A percentile compares a stretch with the other conserved stretches of the same genome.
These are phyloP conservation scores for Quercus suber DNA, from an alignment of 306 rosid genomes.

Conservation along the genomic window DNA sequence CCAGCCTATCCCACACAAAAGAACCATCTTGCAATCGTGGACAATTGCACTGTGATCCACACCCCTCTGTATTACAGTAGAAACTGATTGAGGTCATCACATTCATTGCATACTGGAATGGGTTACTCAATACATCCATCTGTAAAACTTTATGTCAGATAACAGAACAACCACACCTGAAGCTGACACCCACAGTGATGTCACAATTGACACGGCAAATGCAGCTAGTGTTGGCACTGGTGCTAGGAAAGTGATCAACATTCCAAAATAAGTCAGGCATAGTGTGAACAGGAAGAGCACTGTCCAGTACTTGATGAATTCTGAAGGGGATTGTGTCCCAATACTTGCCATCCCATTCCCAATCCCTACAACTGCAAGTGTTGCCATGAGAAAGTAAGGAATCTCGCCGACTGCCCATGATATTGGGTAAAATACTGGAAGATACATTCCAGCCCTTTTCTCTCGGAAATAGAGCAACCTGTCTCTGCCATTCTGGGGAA, in stretches of 20 bases:
- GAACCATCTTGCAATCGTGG: slow-evolving; percentile 12
- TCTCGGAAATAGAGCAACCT: neutral
- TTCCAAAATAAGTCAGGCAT: slow-evolving; percentile 7
- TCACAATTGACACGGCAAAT: slow-evolving; percentile 6
- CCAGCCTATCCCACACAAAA: neutral
- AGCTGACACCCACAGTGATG: slow-evolving; percentile 1
- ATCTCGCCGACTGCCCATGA: slow-evolving; percentile 1
- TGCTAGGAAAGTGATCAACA: slow-evolving; percentile 10
- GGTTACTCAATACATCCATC: slow-evolving; percentile 9
- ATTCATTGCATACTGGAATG: neutral
- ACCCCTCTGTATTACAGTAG: neutral
- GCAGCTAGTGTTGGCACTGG: neutral
- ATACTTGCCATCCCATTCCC: slow-evolving; percentile 5
- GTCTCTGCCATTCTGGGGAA: slow-evolving; percentile 1
- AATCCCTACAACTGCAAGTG: neutral
- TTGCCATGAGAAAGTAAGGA: neutral
- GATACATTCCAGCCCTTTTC: slow-evolving; percentile 6
- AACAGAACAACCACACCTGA: neutral
- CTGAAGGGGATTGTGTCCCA: neutral
- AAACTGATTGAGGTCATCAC: slow-evolving; percentile 15
- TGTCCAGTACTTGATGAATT: neutral
- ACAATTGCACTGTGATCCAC: neutral
- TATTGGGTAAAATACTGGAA: neutral
- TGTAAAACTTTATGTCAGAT: neutral
- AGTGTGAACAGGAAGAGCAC: neutral